Percentiles rank a stretch among this genome's conserved stretches.
Evolutionary conservation across 805 yeast genomes (phyloP).

Genomic region (Candida hispaniensis): DNA sequence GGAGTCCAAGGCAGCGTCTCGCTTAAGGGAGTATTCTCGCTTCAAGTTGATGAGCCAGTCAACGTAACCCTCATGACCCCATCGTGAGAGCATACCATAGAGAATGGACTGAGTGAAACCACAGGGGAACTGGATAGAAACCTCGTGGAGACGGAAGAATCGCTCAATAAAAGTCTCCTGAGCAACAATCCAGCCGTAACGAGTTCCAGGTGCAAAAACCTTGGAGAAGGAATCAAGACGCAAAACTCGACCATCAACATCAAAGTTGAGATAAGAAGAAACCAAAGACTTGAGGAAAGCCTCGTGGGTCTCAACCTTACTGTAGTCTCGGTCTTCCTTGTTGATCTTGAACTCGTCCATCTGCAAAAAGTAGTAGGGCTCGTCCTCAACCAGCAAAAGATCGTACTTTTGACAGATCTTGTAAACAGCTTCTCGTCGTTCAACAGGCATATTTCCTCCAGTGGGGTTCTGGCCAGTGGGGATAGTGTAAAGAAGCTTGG

Average conservation of each 20-base stretch:
- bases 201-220: constrained; percentile 82
- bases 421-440: constrained; percentile 71
- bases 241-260: constrained; percentile 79
- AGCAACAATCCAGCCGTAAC: constrained; percentile 85
- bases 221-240: constrained; percentile 87
- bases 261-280: constrained; percentile 64
- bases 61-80: constrained; percentile 86
- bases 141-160: constrained; percentile 64
- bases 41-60: constrained; percentile 77
- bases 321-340: constrained; percentile 24
- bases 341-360: constrained; percentile 63
- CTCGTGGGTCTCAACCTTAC: constrained; percentile 35
- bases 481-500: constrained; percentile 80
- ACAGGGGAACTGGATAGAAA: constrained; percentile 65
- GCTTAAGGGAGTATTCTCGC: constrained; percentile 69
- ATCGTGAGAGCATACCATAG: constrained; percentile 59
- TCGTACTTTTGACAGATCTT: constrained; percentile 76
- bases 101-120: constrained; percentile 70
- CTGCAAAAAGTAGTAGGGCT: constrained; percentile 94
- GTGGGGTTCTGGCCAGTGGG: constrained; percentile 98
- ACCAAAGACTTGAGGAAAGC: constrained; percentile 52
- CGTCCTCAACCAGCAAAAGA: constrained; percentile 82
- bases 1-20: constrained; percentile 79
- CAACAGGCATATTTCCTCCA: constrained; percentile 68
- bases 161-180: constrained; percentile 55